Percentiles rank a stretch among this genome's conserved stretches.
Conservation (phyloP, 2,329 filamentous ascomycete genomes). For the Chrysoporthe deuterocubensis region DNA sequence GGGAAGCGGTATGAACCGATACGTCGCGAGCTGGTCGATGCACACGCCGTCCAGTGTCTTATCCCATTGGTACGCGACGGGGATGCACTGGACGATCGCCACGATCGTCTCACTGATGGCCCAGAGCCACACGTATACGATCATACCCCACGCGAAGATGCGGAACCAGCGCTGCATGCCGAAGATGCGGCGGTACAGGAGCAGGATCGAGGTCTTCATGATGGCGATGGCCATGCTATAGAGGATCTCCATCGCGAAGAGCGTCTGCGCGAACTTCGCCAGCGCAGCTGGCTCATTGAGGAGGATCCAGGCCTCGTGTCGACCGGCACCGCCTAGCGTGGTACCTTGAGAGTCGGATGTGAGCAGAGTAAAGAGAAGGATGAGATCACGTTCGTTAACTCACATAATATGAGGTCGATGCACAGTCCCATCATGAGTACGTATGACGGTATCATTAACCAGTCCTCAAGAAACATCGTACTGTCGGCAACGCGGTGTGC, state of each 20-base stretch:
- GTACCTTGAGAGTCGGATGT: background rate
- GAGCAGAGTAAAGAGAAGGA: background rate
- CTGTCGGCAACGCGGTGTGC: constrained; percentile 8
- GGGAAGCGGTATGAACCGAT: constrained; percentile 4
- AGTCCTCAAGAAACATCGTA: constrained; percentile 5
- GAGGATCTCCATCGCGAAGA: constrained; percentile 13
- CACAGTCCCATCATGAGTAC: constrained; percentile 16
- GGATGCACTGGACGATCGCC: constrained; percentile 10
- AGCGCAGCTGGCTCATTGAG: background rate
- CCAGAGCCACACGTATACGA: constrained; percentile 14
- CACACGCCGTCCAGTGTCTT: background rate
- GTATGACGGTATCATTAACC: constrained; percentile 19
- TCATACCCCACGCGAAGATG: background rate
- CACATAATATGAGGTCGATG: constrained; percentile 9
- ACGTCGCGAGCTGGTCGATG: constrained; percentile 10
- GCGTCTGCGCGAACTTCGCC: constrained; percentile 4
- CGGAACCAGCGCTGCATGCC: constrained; percentile 9
- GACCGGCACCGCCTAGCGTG: background rate
- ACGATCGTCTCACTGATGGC: constrained; percentile 11
- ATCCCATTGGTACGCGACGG: constrained; percentile 10
- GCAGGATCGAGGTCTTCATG: constrained; percentile 11
- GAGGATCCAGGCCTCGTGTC: constrained; percentile 9
- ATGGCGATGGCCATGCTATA: constrained; percentile 10
- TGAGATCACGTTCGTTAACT: background rate
- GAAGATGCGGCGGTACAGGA: constrained; percentile 15